Evolutionary conservation across 257 asterid genomes (phyloP), one percentile per base, ranked within the genome.

Genomic region (Nicotiana otophora): DNA sequence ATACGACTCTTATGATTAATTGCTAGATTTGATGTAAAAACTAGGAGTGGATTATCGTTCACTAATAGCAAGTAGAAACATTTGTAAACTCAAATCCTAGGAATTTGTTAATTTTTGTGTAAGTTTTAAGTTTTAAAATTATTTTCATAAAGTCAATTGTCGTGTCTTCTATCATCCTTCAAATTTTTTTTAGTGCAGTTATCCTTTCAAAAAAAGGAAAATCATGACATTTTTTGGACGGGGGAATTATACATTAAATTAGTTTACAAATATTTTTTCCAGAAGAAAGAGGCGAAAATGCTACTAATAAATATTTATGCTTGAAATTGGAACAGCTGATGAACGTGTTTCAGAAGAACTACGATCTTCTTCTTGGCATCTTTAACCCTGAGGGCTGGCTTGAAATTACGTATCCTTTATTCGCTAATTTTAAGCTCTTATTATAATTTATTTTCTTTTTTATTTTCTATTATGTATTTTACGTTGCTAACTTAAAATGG

Each of bases 321-420:
- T 10, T 83, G 39, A 53, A 42, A 62, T 85, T 83, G 60, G 54
- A 34, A 84, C 91, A 93, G 98, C 81, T 95, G 94, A 90, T 93
- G 97, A 95, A 91, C 81, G 91, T 95, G 17, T 95, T 95, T 82
- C 90, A 93, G 86, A 93, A 95, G 84, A 95, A 92, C 87, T 95
- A 90, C 62, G 87, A 91, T 65, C 88, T 93, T 74, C 96, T 95
- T 72, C 93, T 95, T 34, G 83, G 90, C 83, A 90, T 95, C 82
- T 95, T 95, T 88, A 95, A 92, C 83, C 99, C 99, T 1, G 91
- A 93, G 33, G 99, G 99, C 65, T 93, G 99, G 99, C 97, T 95
- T 42, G 96, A 93, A 86, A 93, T 91, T 81, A 91, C 99, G 97
- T 95, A 92, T 76, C 87, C 84, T 85, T 83, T 82, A 51, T 83